Percentiles rank a stretch among this genome's conserved stretches.
phyloP scores from a whole-genome alignment of 139 green algal species.

The Ettlia oleoabundans region DNA sequence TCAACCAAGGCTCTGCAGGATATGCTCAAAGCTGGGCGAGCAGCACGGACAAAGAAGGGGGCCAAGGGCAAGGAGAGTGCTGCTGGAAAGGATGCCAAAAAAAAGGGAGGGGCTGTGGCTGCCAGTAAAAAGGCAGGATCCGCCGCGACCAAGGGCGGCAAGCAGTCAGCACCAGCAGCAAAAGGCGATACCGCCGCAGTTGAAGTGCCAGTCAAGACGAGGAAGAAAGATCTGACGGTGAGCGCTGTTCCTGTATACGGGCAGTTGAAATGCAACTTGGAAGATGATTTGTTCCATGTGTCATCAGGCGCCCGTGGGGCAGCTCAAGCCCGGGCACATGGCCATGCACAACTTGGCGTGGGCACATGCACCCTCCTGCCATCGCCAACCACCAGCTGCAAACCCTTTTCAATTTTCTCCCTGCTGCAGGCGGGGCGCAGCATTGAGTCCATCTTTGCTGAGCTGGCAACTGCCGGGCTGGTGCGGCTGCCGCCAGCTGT shows the following conservation, averaged over 20 bases:
- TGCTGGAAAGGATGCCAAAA: background rate
- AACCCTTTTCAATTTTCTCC: too few relatives aligned
- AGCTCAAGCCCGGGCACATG: too few relatives aligned
- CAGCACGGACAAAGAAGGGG: background rate
- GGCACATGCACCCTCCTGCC: background rate
- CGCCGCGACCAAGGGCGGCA: background rate
- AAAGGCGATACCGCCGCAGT: constrained; percentile 33
- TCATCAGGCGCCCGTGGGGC: too few relatives aligned
- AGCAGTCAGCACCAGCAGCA: background rate
- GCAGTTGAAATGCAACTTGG: too few relatives aligned
- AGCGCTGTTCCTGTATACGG: too few relatives aligned
- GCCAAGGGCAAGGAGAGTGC: background rate
- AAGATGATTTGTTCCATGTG: too few relatives aligned
- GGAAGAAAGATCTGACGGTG: constrained; percentile 86
- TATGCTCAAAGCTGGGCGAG: constrained; percentile 60
- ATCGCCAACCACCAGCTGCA: too few relatives aligned
- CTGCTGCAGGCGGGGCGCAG: constrained; percentile 72
- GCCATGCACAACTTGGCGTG: too few relatives aligned
- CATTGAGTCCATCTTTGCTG: constrained; percentile 87
- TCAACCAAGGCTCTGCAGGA: constrained; percentile 45
- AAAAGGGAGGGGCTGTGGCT: background rate
- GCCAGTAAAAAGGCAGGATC: background rate
- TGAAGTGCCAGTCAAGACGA: constrained; percentile 61
- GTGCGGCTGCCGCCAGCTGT: constrained; percentile 56
- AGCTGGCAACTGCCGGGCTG: constrained; percentile 84